Evolutionary conservation across 768 basidiomycete genomes (phyloP).

Genomic region (Favolaschia claudopus): DNA sequence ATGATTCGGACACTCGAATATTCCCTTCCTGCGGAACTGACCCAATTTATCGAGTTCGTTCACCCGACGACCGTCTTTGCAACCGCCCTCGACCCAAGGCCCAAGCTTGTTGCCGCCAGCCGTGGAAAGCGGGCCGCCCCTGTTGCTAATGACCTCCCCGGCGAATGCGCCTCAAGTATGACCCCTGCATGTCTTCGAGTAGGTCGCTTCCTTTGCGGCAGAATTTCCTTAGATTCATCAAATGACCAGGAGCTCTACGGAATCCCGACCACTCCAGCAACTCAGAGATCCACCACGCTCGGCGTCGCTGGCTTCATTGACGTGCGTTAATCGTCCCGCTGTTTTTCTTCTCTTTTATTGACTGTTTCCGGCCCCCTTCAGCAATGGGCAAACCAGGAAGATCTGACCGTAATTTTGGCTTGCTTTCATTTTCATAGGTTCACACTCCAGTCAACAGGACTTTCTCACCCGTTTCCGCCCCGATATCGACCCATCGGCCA

Average conservation of each 20-base stretch:
- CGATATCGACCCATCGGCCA: slow-evolving; percentile 24
- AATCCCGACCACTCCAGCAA: slow-evolving; percentile 39
- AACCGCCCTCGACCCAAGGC: slow-evolving; percentile 1
- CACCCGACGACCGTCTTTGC: slow-evolving; percentile 44
- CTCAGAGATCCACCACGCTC: slow-evolving; percentile 32
- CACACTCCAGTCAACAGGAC: slow-evolving; percentile 10
- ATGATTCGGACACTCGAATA: slow-evolving; percentile 44
- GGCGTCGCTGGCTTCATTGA: slow-evolving; percentile 27
- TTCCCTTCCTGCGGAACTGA: slow-evolving; percentile 42
- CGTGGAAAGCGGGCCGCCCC: slow-evolving; percentile 3
- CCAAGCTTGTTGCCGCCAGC: slow-evolving; percentile 25
- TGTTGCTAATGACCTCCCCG: not conserved
- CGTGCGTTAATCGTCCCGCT: too few species aligned
- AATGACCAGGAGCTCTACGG: slow-evolving; percentile 40
- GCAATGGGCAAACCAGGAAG: not conserved
- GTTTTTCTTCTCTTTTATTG: not conserved
- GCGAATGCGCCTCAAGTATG: not conserved
- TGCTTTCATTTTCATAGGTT: not conserved
- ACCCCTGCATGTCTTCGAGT: not conserved
- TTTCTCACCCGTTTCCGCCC: slow-evolving; percentile 22
- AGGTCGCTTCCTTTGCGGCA: not conserved
- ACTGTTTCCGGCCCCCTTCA: not conserved
- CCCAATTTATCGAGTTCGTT: slow-evolving; percentile 37
- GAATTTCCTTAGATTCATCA: not conserved
- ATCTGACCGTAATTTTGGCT: not conserved